Evolutionary conservation across 768 basidiomycete genomes (phyloP).

Genomic region (Exsudoporus frostii): DNA sequence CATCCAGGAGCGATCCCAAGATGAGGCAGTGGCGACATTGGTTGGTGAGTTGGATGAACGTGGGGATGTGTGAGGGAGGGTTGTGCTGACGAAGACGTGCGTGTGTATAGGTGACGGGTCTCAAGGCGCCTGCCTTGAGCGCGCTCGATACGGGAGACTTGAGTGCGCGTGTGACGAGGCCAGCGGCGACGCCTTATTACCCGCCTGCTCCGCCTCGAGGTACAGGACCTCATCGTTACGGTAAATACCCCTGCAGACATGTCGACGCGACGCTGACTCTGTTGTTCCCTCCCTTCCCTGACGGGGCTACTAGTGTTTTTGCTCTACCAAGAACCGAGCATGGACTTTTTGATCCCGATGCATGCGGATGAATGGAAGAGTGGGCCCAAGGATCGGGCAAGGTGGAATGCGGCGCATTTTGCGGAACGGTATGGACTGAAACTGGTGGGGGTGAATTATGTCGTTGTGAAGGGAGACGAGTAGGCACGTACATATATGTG

Average conservation of each 20-base stretch:
- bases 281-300: too few relatives aligned
- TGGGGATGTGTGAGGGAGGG: neutral
- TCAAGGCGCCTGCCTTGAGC: constrained; percentile 34
- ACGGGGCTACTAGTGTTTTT: constrained; percentile 45
- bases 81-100: neutral
- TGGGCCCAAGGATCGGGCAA: constrained; percentile 43
- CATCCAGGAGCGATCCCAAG: constrained; percentile 46
- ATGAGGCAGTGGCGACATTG: constrained; percentile 55
- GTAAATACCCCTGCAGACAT: constrained; percentile 26
- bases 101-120: constrained; percentile 34
- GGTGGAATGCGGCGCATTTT: constrained; percentile 56
- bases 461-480: constrained; percentile 37
- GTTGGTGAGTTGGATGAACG: constrained; percentile 38
- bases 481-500: neutral
- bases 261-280: neutral
- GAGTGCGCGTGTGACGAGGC: constrained; percentile 40
- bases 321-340: constrained; percentile 56
- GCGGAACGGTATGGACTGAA: constrained; percentile 49
- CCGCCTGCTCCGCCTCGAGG: constrained; percentile 55
- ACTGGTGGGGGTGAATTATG: constrained; percentile 59
- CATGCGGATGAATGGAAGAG: constrained; percentile 46
- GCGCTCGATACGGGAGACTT: constrained; percentile 33
- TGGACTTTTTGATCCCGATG: constrained; percentile 38
- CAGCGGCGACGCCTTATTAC: constrained; percentile 53
- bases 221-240: constrained; percentile 56